Evolutionary conservation across 176 grass and related monocot species (phyloP).

Genomic region (Bolboschoenus planiculmis): DNA sequence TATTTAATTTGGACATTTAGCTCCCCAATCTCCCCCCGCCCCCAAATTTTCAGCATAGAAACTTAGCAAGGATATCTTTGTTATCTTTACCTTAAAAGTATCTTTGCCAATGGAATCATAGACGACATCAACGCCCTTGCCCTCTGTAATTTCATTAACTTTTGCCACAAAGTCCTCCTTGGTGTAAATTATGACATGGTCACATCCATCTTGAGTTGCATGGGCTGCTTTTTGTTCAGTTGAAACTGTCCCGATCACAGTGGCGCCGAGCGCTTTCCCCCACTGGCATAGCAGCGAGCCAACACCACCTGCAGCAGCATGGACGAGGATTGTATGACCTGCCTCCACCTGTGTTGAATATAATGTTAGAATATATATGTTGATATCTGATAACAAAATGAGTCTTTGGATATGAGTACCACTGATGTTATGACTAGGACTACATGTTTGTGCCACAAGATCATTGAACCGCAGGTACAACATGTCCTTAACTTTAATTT

Average conservation of each 20-base stretch:
- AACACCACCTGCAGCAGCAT: conserved; percentile 80
- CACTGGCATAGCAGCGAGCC: conserved; percentile 91
- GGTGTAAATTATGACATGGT: conserved; percentile 64
- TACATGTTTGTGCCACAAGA: neutral
- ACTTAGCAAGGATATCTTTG: neutral
- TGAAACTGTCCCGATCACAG: conserved; percentile 85
- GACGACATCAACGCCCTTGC: conserved; percentile 70
- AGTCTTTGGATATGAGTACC: neutral
- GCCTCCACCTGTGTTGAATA: conserved; percentile 43
- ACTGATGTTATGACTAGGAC: neutral
- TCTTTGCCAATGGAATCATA: conserved; percentile 97
- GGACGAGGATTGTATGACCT: conserved; percentile 65
- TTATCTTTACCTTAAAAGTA: conserved; percentile 55
- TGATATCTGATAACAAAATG: neutral
- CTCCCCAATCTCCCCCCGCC: neutral
- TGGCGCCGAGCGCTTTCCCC: conserved; percentile 82
- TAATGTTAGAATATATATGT: neutral
- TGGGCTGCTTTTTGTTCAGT: conserved; percentile 72
- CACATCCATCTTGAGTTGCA: conserved; percentile 67
- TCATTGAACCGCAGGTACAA: too few species aligned
- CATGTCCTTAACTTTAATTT: neutral
- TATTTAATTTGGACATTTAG: neutral
- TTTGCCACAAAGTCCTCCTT: conserved; percentile 69
- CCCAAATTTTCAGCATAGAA: neutral
- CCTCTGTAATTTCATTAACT: conserved; percentile 75